Base-by-base conservation (phyloP, 2,329 filamentous ascomycete species). In the Hymenotorrendiella dingleyae region DNA sequence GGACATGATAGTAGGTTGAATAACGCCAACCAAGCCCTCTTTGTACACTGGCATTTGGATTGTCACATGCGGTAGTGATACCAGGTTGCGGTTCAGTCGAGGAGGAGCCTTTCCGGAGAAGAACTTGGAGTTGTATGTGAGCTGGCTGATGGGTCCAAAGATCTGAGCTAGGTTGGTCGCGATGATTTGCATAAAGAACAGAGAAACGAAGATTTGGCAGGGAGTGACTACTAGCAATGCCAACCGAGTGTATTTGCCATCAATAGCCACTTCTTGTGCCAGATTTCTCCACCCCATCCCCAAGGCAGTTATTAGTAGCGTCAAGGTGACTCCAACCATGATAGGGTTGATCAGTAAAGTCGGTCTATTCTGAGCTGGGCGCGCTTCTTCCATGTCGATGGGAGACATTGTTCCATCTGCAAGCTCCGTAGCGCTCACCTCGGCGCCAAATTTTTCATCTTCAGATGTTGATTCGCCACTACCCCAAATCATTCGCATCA, bases 401-500 rank as follows among this genome's bases (percentile, higher is more conserved):
- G 50, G 49, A 10, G 40, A 41, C n/a, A n/a, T n/a, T 20, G 35
- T 52, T 14, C 62, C 61, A 4, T 62, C 45, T 19, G 14, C 45
- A 43, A 54, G 41, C 24, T 45, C 58, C 9, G 40, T 32, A 16
- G 45, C 45, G 3, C 47, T 53, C 10, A 48, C 36, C 19, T 48
- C 46, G n/a, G 45, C 42, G n/a, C 45, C 45, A 3, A 24, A 9
- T 43, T 51, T 55, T 37, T 58, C 56, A 17, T 57, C 54, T 7
- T 29, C 8, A 21, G 64, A 56, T 4, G 60, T 57, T 2, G 17
- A 19, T 1, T 67, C 64, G 1, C 66, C 59, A 10, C 68, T 69
- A 8, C 47, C 56, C 76, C 78, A 83, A 32, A 82, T 76, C 65
- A 76, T 73, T 48, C 69, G 63, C 61, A 81, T 72, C 41, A 81